A percentile compares a stretch with the other conserved stretches of the same genome.
Conservation (phyloP, 2,329 filamentous ascomycete genomes). For the Blastomyces gilchristii region DNA sequence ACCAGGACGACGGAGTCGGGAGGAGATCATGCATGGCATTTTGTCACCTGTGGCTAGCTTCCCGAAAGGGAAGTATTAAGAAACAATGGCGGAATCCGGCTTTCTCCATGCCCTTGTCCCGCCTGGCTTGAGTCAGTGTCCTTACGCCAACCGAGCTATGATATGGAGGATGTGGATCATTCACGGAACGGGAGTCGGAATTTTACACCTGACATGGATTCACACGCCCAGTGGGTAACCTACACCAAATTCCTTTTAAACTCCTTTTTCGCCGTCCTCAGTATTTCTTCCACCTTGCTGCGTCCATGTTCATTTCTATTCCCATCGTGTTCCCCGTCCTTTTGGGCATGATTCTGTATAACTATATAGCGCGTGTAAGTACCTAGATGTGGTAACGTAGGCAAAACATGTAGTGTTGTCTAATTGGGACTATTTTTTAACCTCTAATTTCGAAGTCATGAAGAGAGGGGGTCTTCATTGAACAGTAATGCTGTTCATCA, state of each 20-base stretch:
- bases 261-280: not conserved
- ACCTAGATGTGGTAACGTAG: not conserved
- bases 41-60: not conserved
- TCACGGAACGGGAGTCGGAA: not conserved
- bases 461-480: too few relatives aligned
- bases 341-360: slow-evolving; percentile 3
- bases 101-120: not conserved
- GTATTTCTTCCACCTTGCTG: not conserved
- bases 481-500: too few relatives aligned
- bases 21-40: not conserved
- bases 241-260: not conserved
- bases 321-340: not conserved
- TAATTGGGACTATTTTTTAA: too few relatives aligned
- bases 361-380: not conserved
- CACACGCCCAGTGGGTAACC: not conserved
- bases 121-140: too few relatives aligned
- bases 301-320: not conserved
- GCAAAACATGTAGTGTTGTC: not conserved
- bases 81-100: not conserved
- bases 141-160: not conserved
- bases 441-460: too few relatives aligned
- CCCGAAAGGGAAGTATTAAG: not conserved
- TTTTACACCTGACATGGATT: not conserved
- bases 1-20: not conserved
- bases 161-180: not conserved